Percentiles rank a stretch among this genome's conserved stretches.
Conservation (phyloP, 495 filamentous ascomycete species). For the Podospora didyma region DNA sequence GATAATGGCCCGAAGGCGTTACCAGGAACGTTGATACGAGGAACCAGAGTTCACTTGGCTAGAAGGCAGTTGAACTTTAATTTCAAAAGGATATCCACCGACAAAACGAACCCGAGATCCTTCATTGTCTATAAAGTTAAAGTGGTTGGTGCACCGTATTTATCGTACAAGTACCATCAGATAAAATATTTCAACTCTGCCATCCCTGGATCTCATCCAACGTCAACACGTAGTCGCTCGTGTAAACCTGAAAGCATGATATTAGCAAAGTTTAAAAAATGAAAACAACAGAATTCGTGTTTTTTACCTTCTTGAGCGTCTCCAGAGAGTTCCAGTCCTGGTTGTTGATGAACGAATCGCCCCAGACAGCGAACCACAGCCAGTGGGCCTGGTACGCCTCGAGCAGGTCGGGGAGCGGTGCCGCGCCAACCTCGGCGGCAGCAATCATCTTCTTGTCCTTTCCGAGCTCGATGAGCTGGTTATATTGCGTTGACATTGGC, state of each 20-base stretch:
- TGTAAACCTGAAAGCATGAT: constrained; percentile 22
- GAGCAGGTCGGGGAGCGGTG: constrained; percentile 37
- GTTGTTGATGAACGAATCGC: constrained; percentile 34
- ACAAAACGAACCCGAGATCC: no score
- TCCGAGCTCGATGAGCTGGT: constrained; percentile 37
- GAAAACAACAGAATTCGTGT: neutral
- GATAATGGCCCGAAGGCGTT: no score
- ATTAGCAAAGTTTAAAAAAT: neutral
- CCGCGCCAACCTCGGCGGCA: constrained; percentile 41
- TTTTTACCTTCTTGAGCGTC: constrained; percentile 25
- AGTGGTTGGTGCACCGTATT: no score
- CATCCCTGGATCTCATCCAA: constrained; percentile 40
- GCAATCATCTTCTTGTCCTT: constrained; percentile 45
- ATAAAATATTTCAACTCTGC: constrained; percentile 10
- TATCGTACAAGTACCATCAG: no score
- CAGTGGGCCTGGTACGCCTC: constrained; percentile 41
- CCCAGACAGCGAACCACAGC: constrained; percentile 46
- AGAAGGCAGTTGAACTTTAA: no score
- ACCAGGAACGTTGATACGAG: no score
- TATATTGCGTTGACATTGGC: constrained; percentile 41
- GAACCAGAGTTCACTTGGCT: no score
- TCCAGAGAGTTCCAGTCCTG: constrained; percentile 31
- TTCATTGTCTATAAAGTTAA: no score
- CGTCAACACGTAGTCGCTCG: constrained; percentile 34
- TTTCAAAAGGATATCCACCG: no score